These are phyloP conservation scores for Colletotrichum somersetense DNA, from an alignment of 2,329 filamentous ascomycete genomes.

Conservation along the genomic window DNA sequence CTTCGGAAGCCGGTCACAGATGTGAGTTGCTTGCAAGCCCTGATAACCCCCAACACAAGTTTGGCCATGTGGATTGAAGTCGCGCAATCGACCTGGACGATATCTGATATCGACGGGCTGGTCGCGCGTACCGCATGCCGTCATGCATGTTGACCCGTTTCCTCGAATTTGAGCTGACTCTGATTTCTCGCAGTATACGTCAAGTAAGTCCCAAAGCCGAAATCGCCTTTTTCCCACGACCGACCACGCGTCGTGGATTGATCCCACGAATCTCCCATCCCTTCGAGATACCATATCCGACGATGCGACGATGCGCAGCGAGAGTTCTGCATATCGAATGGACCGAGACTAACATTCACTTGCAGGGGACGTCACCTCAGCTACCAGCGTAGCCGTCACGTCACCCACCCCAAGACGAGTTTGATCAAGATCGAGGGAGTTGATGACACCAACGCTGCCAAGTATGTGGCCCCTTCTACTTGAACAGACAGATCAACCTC, in stretches of 20 bases:
- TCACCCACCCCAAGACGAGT: conserved; percentile 89
- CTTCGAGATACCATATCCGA: conserved; percentile 1
- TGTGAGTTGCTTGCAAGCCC: conserved; percentile 70
- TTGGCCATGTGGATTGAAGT: conserved; percentile 16
- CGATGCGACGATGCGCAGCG: conserved; percentile 14
- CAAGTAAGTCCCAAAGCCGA: conserved; percentile 75
- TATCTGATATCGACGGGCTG: not conserved
- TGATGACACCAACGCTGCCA: conserved; percentile 88
- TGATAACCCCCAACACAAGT: conserved; percentile 9
- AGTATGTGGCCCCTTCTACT: conserved; percentile 66
- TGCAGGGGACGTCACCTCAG: conserved; percentile 94
- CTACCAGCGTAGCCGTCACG: conserved; percentile 96
- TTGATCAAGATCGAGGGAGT: conserved; percentile 99
- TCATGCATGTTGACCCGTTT: not conserved
- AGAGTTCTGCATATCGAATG: not conserved
- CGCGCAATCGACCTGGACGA: conserved; percentile 6
- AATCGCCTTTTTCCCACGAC: conserved; percentile 7
- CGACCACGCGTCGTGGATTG: conserved; percentile 18
- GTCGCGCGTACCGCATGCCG: conserved; percentile 15
- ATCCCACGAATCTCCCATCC: conserved; percentile 18
- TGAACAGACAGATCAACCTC: conserved; percentile 22
- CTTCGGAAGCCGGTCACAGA: conserved; percentile 90
- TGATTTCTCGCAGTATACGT: conserved; percentile 76
- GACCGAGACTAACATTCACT: conserved; percentile 31
- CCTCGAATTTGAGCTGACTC: conserved; percentile 53